phyloP scores from a whole-genome alignment of 2,329 filamentous ascomycete species.

The Lasiodiplodia theobromae region DNA sequence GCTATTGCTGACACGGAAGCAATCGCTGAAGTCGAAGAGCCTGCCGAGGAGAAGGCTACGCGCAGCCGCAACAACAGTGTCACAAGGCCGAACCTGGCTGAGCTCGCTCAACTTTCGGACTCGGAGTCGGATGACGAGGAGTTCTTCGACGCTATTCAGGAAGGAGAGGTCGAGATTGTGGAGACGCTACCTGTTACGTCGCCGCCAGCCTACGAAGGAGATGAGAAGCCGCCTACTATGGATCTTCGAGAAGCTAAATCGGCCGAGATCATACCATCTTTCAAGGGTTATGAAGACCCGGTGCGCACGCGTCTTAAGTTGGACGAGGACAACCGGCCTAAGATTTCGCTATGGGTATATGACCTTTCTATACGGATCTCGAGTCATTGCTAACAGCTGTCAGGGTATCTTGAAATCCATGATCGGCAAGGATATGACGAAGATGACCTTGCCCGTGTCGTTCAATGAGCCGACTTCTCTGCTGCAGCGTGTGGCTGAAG shows the following conservation, averaged over 20 bases:
- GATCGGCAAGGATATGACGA: constrained; percentile 99
- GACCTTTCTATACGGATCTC: constrained; percentile 33
- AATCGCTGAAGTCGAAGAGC: constrained; percentile 38
- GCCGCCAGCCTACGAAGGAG: constrained; percentile 42
- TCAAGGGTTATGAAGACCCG: constrained; percentile 90
- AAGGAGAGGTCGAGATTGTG: constrained; percentile 84
- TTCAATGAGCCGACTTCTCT: constrained; percentile 98
- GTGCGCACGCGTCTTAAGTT: constrained; percentile 81
- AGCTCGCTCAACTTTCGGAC: constrained; percentile 71
- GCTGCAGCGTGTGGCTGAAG: constrained; percentile 91
- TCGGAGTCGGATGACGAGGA: constrained; percentile 84
- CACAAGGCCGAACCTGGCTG: constrained; percentile 70
- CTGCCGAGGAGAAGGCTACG: constrained; percentile 16
- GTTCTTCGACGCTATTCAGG: constrained; percentile 96
- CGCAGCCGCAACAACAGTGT: constrained; percentile 33
- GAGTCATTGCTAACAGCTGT: constrained; percentile 30
- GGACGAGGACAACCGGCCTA: constrained; percentile 90
- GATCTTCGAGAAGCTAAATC: constrained; percentile 58
- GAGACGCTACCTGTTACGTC: constrained; percentile 62
- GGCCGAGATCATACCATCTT: constrained; percentile 76
- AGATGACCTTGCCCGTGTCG: constrained; percentile 97
- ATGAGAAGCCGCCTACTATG: constrained; percentile 50
- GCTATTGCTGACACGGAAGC: constrained; percentile 40
- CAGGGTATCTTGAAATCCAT: constrained; percentile 97
- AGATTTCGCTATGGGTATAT: constrained; percentile 94